Base-by-base conservation (phyloP, 768 basidiomycete genomes). In the Serendipita sp. region DNA sequence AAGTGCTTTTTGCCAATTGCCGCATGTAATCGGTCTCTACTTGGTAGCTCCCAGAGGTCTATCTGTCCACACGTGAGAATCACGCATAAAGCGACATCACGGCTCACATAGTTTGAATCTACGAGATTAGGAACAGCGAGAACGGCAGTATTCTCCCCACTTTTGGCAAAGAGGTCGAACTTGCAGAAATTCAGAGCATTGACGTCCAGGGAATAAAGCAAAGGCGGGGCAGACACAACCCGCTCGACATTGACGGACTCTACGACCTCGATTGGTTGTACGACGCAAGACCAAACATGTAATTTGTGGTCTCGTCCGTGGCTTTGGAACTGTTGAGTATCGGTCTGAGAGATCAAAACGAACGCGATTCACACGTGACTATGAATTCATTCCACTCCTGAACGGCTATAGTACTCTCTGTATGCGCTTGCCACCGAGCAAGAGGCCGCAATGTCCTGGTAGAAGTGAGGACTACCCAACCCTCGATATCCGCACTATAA, bases 131-230 rank as follows among this genome's bases (percentile, higher is more conserved):
- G 93, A 14, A 96, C 74, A 0, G 90, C 90, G 28, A 97, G 70
- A 48, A 92, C 73, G 0, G 81, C 84, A 16, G 64, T 50, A n/a
- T 66, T 67, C 65, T 61, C 33, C 42, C 67, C 26, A 42, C 58
- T 42, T 17, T 65, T 66, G 33, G 68, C 71, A 41, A 87, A 70
- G 2, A 97, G 75, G 4, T 89, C 86, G 72, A 96, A 93, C 1
- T 86, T 82, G 72, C 95, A 98, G 71, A 87, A 97, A 69, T 95
- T 96, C 62, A 98, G 77, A 1, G 95, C 85, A 70, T 99, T 99
- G 64, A 94, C 84, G 68, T 92, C 88, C 71, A 98, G 74, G 0
- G 87, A 86, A 67, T 84, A 86, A 11, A 73, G 70, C 2, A 88
- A 71, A 4, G 69, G 64, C 2, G 88, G 87, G 0, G 72, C 72